phyloP scores from a whole-genome alignment of 2,329 filamentous ascomycete genomes.

The Fusarium citri region DNA sequence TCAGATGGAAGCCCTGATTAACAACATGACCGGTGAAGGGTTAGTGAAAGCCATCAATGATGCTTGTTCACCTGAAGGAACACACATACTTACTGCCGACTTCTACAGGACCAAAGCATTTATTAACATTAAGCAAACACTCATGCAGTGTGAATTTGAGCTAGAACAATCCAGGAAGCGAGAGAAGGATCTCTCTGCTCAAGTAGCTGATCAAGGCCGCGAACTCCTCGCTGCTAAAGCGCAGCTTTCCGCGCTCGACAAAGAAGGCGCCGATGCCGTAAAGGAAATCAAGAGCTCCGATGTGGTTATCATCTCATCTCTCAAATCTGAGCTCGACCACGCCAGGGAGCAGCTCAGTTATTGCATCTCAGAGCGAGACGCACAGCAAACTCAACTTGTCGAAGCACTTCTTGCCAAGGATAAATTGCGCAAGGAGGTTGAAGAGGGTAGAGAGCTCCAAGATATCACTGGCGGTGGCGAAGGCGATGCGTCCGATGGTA shows the following conservation, averaged over 20 bases:
- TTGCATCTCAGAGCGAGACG: constrained; percentile 64
- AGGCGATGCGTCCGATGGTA: constrained; percentile 50
- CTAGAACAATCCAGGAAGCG: constrained; percentile 59
- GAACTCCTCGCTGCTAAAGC: constrained; percentile 65
- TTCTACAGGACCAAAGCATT: constrained; percentile 66
- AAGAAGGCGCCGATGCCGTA: constrained; percentile 66
- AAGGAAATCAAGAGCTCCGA: constrained; percentile 70
- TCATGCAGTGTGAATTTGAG: constrained; percentile 59
- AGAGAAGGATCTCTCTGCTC: constrained; percentile 59
- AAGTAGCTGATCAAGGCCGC: constrained; percentile 65
- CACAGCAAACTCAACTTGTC: constrained; percentile 70
- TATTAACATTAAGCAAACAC: constrained; percentile 62
- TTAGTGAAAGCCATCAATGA: constrained; percentile 60
- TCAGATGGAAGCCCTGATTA: constrained; percentile 66
- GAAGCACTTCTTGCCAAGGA: constrained; percentile 71
- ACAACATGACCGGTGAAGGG: constrained; percentile 65
- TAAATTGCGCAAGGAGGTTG: constrained; percentile 66
- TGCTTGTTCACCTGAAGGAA: constrained; percentile 35
- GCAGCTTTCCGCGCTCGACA: constrained; percentile 66
- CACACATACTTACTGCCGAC: constrained; percentile 58
- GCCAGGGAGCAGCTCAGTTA: constrained; percentile 64
- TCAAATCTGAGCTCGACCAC: constrained; percentile 68
- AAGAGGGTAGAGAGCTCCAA: constrained; percentile 59
- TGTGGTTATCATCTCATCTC: constrained; percentile 67
- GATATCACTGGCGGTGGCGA: constrained; percentile 52